These are phyloP conservation scores for Flueggea neowawraea DNA, from an alignment of 441 rosid species.

Conservation along the genomic window DNA sequence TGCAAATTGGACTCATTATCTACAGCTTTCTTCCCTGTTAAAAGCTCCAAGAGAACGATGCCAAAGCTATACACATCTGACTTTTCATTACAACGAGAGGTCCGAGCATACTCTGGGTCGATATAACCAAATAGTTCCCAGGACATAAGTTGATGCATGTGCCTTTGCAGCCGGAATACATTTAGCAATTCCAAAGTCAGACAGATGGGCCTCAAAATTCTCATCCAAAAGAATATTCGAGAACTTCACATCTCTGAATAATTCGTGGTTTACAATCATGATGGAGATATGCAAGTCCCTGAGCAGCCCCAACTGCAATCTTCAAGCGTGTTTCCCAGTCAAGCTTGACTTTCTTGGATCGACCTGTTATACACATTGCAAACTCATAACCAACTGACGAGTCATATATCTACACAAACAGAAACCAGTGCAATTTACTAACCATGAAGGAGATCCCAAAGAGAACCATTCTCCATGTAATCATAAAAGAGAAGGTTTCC, in stretches of 20 bases:
- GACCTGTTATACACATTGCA: constrained; percentile 34
- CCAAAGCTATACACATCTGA: constrained; percentile 98
- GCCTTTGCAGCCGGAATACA: constrained; percentile 66
- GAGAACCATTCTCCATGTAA: constrained; percentile 93
- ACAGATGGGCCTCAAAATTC: constrained; percentile 78
- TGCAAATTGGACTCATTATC: constrained; percentile 86
- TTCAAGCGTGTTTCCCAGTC: constrained; percentile 92
- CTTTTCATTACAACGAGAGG: constrained; percentile 79
- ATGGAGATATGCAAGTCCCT: constrained; percentile 95
- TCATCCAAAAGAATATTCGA: constrained; percentile 86
- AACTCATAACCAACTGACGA: not conserved
- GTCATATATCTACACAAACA: not conserved
- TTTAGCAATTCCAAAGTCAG: constrained; percentile 95
- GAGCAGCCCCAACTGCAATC: constrained; percentile 90
- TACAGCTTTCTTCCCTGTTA: constrained; percentile 95
- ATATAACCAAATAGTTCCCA: constrained; percentile 94
- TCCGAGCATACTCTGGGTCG: constrained; percentile 95
- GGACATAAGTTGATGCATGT: constrained; percentile 80
- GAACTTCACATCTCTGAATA: constrained; percentile 86
- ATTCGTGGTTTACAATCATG: constrained; percentile 93
- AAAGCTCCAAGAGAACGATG: constrained; percentile 85
- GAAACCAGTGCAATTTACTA: constrained; percentile 14
- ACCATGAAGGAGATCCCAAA: constrained; percentile 99
- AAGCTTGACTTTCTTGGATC: constrained; percentile 75
- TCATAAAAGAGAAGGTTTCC: constrained; percentile 97